Evolutionary conservation across 2,329 filamentous ascomycete genomes (phyloP).

Genomic region (Colletotrichum sp.): DNA sequence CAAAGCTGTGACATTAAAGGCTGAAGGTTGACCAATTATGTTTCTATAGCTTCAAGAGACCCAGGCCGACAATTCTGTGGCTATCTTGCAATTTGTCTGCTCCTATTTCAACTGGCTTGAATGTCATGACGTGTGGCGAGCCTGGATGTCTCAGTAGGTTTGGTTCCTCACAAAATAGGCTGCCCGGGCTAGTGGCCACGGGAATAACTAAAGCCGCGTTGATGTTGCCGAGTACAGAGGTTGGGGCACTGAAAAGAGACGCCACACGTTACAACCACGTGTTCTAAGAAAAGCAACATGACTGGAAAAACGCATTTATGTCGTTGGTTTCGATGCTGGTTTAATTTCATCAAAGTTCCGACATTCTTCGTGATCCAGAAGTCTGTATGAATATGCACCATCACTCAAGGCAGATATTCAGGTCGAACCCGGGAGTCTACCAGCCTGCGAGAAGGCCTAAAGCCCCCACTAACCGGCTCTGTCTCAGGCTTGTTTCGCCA

Average conservation of each 20-base stretch:
- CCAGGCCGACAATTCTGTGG: not conserved
- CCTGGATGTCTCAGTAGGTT: not conserved
- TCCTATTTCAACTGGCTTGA: not conserved
- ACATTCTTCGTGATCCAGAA: not conserved
- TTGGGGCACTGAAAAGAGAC: not conserved
- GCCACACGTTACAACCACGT: not conserved
- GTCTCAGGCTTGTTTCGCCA: not conserved
- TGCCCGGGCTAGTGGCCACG: not conserved
- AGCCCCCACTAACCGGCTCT: not conserved
- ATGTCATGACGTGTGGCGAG: not conserved
- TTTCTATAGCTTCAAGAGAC: not conserved
- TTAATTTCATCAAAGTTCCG: not conserved
- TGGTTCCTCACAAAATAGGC: not conserved
- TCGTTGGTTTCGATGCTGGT: not conserved
- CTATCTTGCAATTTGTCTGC: not conserved
- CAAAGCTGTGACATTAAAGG: fast-evolving
- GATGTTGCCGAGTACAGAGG: not conserved
- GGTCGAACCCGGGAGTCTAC: not conserved
- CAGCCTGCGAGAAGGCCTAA: not conserved
- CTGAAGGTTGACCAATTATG: not conserved
- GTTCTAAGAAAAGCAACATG: fast-evolving
- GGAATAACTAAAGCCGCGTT: not conserved
- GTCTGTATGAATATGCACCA: not conserved
- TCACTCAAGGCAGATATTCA: not conserved
- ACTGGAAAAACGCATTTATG: not conserved